phyloP scores from a whole-genome alignment of 202 grass and related monocot species.

The Carex arenaria region DNA sequence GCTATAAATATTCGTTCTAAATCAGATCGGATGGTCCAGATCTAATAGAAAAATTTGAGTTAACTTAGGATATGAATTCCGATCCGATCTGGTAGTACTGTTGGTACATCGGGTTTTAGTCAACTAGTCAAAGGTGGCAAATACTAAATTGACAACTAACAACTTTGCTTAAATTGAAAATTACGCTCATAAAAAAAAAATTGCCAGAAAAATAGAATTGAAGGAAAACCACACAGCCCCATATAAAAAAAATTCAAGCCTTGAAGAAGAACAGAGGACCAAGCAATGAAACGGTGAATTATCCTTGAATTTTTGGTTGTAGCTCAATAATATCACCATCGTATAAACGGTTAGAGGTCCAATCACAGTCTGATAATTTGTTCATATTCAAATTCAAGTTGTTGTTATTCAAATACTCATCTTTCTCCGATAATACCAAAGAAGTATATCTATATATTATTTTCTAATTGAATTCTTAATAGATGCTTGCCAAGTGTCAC shows the following conservation, averaged over 20 bases:
- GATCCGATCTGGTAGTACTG: no score
- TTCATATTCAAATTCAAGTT: neutral
- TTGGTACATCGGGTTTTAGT: neutral
- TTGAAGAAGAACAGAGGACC: neutral
- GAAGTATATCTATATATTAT: neutral
- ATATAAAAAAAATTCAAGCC: neutral
- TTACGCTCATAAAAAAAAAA: neutral
- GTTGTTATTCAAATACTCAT: neutral
- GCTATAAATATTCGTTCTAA: no score
- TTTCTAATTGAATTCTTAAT: neutral
- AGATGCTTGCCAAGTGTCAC: neutral
- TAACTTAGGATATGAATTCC: no score
- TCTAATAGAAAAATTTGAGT: no score
- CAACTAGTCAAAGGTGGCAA: neutral
- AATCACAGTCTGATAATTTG: neutral
- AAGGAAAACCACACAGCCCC: neutral
- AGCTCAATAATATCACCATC: constrained; percentile 7
- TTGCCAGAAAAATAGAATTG: neutral
- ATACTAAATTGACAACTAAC: neutral
- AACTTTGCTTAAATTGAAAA: neutral
- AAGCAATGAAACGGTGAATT: constrained; percentile 21
- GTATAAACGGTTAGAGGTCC: neutral
- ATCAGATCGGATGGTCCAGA: no score
- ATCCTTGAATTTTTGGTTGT: constrained; percentile 15
- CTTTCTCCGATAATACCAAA: neutral